Evolutionary conservation across 495 filamentous ascomycete genomes (phyloP).

Genomic region (Penicillium malachiteum): DNA sequence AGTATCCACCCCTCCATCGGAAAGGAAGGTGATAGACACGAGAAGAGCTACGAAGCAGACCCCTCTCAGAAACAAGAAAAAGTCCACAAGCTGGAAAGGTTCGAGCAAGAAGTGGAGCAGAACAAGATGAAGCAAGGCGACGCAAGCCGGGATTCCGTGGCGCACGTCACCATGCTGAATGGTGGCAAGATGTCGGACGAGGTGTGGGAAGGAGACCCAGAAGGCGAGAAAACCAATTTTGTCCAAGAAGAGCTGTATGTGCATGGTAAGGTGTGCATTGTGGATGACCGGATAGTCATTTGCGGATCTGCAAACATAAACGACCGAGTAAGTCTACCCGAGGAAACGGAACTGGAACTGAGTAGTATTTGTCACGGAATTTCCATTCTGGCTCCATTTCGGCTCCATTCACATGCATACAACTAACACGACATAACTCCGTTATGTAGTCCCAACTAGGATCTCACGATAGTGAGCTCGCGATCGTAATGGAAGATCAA

Average conservation of each 20-base stretch:
- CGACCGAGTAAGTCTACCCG: conserved; percentile 59
- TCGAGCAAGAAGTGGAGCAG: conserved; percentile 56
- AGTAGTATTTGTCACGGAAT: not conserved
- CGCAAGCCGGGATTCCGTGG: conserved; percentile 65
- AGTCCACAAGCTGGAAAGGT: conserved; percentile 58
- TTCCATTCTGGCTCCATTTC: not conserved
- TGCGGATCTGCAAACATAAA: conserved; percentile 93
- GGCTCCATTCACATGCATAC: conserved; percentile 1
- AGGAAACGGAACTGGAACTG: not conserved
- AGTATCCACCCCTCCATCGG: conserved; percentile 62
- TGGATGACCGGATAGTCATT: conserved; percentile 76
- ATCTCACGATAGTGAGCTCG: conserved; percentile 87
- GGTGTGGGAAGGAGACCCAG: conserved; percentile 65
- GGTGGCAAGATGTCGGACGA: conserved; percentile 66
- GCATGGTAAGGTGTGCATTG: conserved; percentile 85
- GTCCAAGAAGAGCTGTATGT: conserved; percentile 95
- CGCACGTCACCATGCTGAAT: conserved; percentile 77
- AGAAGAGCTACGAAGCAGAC: conserved; percentile 37
- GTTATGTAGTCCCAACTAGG: conserved; percentile 69
- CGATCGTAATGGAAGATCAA: conserved; percentile 87
- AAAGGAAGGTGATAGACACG: conserved; percentile 46
- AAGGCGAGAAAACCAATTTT: conserved; percentile 79
- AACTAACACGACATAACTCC: conserved; percentile 4
- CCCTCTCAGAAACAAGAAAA: conserved; percentile 39
- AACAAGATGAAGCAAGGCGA: conserved; percentile 34